Conservation (phyloP, 202 grass and related monocot genomes). For the Cymbopogon flexuosus region DNA sequence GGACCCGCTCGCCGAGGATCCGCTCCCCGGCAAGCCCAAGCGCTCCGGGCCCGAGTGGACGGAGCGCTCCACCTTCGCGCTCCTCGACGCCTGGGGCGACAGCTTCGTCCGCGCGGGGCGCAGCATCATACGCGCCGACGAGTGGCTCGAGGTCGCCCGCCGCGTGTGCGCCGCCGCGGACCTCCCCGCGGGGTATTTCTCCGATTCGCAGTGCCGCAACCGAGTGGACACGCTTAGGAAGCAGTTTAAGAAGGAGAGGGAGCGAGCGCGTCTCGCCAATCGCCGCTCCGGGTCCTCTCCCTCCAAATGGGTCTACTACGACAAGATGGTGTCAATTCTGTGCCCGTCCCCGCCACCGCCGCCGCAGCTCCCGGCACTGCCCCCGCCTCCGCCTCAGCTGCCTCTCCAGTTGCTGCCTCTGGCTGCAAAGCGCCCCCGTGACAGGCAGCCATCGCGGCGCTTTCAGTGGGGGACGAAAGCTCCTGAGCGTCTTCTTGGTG, state of each 20-base stretch:
- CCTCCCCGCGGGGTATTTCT: conserved; percentile 29
- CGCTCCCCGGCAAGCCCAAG: neutral
- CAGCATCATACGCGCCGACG: conserved; percentile 54
- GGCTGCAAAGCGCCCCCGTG: conserved; percentile 33
- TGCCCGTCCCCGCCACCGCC: neutral
- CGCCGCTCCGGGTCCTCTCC: conserved; percentile 18
- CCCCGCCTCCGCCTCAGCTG: neutral
- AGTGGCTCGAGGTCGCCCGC: conserved; percentile 71
- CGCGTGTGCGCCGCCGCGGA: conserved; percentile 27
- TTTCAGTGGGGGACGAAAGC: conserved; percentile 49
- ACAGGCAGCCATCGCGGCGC: conserved; percentile 41
- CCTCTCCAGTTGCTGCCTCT: conserved; percentile 3
- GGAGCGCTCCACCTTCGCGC: conserved; percentile 67
- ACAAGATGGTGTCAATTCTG: conserved; percentile 60
- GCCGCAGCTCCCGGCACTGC: neutral
- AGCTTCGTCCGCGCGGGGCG: conserved; percentile 56
- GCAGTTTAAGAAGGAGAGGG: conserved; percentile 78
- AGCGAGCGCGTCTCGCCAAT: conserved; percentile 28
- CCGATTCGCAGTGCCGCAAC: conserved; percentile 78
- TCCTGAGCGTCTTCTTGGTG: conserved; percentile 45
- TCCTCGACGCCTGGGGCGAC: conserved; percentile 81
- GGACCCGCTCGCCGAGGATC: neutral
- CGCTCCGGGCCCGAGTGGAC: conserved; percentile 48
- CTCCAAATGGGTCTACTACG: conserved; percentile 70
- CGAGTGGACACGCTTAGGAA: conserved; percentile 75